These are phyloP conservation scores for Globisporangium camurandrum DNA, from an alignment of 352 stramenopile species.

Conservation along the genomic window DNA sequence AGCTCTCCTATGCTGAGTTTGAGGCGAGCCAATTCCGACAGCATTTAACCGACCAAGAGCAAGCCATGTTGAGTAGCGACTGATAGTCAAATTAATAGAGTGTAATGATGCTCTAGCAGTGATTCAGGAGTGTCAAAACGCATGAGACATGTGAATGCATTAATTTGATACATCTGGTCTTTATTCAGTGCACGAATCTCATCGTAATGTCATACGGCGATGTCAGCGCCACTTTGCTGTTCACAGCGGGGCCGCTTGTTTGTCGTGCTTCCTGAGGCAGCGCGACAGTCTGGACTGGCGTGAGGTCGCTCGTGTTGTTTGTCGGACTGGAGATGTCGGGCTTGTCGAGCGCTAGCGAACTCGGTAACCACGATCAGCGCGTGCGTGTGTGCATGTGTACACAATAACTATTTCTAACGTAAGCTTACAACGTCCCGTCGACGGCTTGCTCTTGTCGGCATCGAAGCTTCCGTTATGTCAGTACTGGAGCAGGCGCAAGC, in stretches of 20 bases:
- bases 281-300: conserved; percentile 29
- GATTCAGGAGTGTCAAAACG: no score
- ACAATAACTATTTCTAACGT: neutral
- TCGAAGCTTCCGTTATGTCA: no score
- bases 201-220: conserved; percentile 71
- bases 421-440: neutral
- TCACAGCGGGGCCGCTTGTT: conserved; percentile 14
- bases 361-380: neutral
- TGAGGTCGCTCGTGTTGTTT: conserved; percentile 30
- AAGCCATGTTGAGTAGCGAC: no score
- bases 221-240: conserved; percentile 61
- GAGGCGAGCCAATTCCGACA: no score
- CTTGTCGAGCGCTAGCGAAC: neutral
- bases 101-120: no score
- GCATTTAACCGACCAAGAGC: no score
- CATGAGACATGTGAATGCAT: no score
- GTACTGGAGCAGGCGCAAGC: no score
- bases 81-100: no score
- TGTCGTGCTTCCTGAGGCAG: conserved; percentile 17
- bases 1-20: no score
- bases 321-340: neutral
- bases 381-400: neutral
- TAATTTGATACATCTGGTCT: no score
- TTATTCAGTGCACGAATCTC: conserved; percentile 63
- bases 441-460: neutral